Conservation (phyloP, 1,284 basidiomycete genomes). For the Cutaneotrichosporon sp. region DNA sequence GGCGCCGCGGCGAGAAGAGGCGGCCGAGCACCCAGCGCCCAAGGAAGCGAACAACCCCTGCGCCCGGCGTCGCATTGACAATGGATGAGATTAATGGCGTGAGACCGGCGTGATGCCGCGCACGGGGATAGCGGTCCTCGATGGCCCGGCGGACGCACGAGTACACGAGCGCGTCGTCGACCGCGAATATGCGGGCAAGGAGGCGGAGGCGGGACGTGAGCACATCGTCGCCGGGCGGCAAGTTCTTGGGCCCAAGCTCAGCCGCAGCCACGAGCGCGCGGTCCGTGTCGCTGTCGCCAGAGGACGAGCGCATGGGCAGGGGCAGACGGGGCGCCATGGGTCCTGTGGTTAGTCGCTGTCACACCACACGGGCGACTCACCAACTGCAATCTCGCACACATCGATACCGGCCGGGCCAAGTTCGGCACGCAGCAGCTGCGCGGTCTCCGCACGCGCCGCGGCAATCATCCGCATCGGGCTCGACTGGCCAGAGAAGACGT, state of each 20-base stretch:
- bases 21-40: constrained; percentile 39
- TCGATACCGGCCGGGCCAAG: constrained; percentile 35
- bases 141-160: constrained; percentile 45
- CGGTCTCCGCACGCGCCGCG: constrained; percentile 33
- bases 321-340: constrained; percentile 30
- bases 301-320: constrained; percentile 26
- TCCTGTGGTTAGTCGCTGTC: constrained; percentile 20
- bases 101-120: constrained; percentile 41
- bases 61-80: constrained; percentile 32
- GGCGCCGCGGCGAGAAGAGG: constrained; percentile 26
- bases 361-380: constrained; percentile 28
- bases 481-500: not conserved
- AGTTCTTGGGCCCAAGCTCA: not conserved
- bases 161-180: constrained; percentile 48
- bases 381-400: constrained; percentile 47
- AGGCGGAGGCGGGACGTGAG: constrained; percentile 31
- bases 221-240: constrained; percentile 2
- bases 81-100: constrained; percentile 34
- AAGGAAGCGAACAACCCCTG: constrained; percentile 30
- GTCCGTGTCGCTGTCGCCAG: constrained; percentile 33
- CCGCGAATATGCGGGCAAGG: constrained; percentile 41
- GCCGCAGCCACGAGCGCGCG: constrained; percentile 8
- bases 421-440: constrained; percentile 35
- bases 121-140: constrained; percentile 44
- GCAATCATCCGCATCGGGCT: constrained; percentile 32